phyloP scores from a whole-genome alignment of 352 stramenopile genomes.

The Phytopythium mirpurense region DNA sequence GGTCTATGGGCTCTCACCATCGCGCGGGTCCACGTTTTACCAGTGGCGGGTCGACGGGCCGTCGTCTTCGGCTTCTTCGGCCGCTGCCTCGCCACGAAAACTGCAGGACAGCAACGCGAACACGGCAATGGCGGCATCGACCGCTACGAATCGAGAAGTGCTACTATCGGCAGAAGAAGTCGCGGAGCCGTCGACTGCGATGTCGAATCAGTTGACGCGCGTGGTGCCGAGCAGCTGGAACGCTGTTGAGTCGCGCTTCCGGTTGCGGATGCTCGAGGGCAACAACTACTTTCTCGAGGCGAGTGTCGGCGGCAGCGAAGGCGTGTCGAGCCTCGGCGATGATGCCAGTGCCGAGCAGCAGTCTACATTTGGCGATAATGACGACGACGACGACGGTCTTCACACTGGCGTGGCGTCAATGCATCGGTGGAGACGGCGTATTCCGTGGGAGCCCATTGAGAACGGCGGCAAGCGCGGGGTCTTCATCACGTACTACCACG shows the following conservation, averaged over 20 bases:
- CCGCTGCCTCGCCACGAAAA: neutral
- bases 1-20: constrained; percentile 57
- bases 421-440: constrained; percentile 15
- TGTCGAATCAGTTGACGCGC: constrained; percentile 20
- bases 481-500: constrained; percentile 80
- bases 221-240: constrained; percentile 25
- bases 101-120: neutral
- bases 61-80: constrained; percentile 28
- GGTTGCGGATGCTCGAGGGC: constrained; percentile 42
- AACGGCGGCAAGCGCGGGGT: constrained; percentile 70
- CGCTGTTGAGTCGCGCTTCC: constrained; percentile 40
- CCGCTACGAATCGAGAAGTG: neutral
- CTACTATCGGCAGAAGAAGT: neutral
- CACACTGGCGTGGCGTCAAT: constrained; percentile 17
- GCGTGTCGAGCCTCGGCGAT: constrained; percentile 16
- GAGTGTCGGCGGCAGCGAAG: constrained; percentile 21
- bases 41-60: constrained; percentile 69
- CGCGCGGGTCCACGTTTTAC: constrained; percentile 52
- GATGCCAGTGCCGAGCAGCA: constrained; percentile 5
- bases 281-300: constrained; percentile 58
- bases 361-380: constrained; percentile 15
- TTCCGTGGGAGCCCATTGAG: constrained; percentile 71
- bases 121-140: no score
- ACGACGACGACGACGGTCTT: constrained; percentile 18
- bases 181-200: neutral